Evolutionary conservation across 345 rosid genomes (phyloP).

Genomic region (rapeseed (Brassica napus)): DNA sequence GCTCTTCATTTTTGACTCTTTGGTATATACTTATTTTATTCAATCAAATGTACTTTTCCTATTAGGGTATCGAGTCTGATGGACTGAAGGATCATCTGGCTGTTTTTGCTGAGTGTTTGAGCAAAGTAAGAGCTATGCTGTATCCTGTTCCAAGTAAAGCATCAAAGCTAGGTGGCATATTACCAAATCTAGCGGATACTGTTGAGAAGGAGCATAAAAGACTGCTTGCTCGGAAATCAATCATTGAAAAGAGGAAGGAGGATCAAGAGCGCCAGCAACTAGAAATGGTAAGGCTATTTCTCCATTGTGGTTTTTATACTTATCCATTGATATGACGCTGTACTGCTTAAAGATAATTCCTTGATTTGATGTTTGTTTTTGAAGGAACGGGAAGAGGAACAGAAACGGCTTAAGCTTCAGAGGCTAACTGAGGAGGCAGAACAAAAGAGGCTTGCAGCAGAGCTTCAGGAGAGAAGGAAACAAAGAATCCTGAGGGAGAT

Average conservation of each 20-base stretch:
- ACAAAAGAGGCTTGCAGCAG: constrained; percentile 84
- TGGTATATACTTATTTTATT: background rate
- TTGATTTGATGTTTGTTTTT: constrained; percentile 22
- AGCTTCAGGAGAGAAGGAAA: constrained; percentile 66
- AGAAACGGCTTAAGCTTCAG: constrained; percentile 70
- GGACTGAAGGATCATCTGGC: constrained; percentile 71
- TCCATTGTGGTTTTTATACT: background rate
- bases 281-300: constrained; percentile 76
- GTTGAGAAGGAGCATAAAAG: constrained; percentile 92
- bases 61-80: constrained; percentile 88
- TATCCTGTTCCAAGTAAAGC: constrained; percentile 66
- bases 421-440: constrained; percentile 93
- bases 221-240: constrained; percentile 88
- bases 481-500: constrained; percentile 84
- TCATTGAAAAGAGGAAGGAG: constrained; percentile 96
- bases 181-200: constrained; percentile 72
- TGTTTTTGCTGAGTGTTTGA: constrained; percentile 73
- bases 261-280: constrained; percentile 91
- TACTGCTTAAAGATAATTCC: background rate
- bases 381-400: constrained; percentile 92
- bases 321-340: background rate
- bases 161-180: constrained; percentile 69
- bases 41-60: background rate
- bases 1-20: background rate
- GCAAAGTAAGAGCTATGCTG: constrained; percentile 71